Conservation (phyloP, 1,284 basidiomycete genomes). For the Blastosporella zonata region DNA sequence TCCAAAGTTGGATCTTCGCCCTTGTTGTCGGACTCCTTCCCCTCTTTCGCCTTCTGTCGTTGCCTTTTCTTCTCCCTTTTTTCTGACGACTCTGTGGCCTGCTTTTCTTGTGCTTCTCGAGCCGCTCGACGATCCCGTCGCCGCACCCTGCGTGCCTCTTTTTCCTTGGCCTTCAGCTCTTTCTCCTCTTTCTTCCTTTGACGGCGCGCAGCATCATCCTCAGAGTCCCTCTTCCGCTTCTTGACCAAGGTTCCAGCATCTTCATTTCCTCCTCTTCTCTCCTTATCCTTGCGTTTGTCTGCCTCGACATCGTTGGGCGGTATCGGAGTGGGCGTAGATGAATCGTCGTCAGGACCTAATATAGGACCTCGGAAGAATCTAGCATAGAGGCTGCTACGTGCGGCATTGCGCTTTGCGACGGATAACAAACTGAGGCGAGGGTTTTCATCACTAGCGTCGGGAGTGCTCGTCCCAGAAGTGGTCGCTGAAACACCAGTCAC, state of each 20-base stretch:
- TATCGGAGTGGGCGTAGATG: background rate
- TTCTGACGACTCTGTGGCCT: constrained; percentile 14
- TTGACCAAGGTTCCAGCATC: constrained; percentile 20
- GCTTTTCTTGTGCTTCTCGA: constrained; percentile 8
- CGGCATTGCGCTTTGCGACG: constrained; percentile 74
- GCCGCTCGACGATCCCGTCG: constrained; percentile 1
- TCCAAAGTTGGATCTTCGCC: background rate
- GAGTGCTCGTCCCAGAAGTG: constrained; percentile 48
- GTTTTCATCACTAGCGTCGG: constrained; percentile 30
- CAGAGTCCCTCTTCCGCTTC: constrained; percentile 20
- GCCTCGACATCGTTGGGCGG: background rate
- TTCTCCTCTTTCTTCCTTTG: constrained; percentile 13
- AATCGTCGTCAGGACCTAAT: constrained; percentile 42
- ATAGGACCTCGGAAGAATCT: constrained; percentile 77
- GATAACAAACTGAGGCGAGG: constrained; percentile 55
- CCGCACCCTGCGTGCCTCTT: constrained; percentile 15
- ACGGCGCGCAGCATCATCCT: constrained; percentile 2
- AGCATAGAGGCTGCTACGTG: constrained; percentile 71
- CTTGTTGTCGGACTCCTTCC: background rate
- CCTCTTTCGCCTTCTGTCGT: constrained; percentile 13
- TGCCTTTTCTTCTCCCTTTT: constrained; percentile 19
- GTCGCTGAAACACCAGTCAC: constrained; percentile 43
- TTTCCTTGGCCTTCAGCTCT: constrained; percentile 19
- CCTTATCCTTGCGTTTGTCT: constrained; percentile 13
- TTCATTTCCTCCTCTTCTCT: constrained; percentile 13